Percentiles rank a stretch among this genome's conserved stretches.
phyloP scores from a whole-genome alignment of 805 yeast species.

The Saturnispora serradocipensis region DNA sequence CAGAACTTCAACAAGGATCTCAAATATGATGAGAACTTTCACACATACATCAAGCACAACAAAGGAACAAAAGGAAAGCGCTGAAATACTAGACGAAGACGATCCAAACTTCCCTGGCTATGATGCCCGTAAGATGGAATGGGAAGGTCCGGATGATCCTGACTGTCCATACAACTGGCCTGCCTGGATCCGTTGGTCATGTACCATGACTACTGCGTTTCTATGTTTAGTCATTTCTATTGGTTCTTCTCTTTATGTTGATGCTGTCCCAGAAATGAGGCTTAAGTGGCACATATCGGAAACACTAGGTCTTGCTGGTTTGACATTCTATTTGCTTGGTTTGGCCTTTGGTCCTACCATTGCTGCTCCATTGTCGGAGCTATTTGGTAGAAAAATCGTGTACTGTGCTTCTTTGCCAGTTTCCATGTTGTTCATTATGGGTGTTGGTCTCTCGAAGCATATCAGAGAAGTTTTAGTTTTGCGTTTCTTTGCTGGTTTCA shows the following conservation, averaged over 20 bases:
- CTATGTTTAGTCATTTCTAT: slow-evolving; percentile 62
- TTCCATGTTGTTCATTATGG: slow-evolving; percentile 66
- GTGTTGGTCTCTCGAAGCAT: slow-evolving; percentile 56
- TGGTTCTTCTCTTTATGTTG: slow-evolving; percentile 66
- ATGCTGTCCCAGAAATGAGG: slow-evolving; percentile 50
- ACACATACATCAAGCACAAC: slow-evolving; percentile 9
- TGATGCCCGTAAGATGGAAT: slow-evolving; percentile 36
- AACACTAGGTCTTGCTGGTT: slow-evolving; percentile 56
- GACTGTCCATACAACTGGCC: slow-evolving; percentile 69
- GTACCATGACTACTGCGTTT: slow-evolving; percentile 55
- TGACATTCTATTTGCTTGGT: slow-evolving; percentile 64
- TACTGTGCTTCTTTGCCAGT: slow-evolving; percentile 52
- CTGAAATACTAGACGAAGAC: slow-evolving; percentile 19
- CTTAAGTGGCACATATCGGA: slow-evolving; percentile 42
- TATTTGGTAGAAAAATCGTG: slow-evolving; percentile 56
- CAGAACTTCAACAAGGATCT: slow-evolving; percentile 16
- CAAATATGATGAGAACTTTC: slow-evolving; percentile 15
- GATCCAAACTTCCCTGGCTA: slow-evolving; percentile 19
- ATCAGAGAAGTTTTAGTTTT: slow-evolving; percentile 55
- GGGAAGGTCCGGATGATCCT: slow-evolving; percentile 54
- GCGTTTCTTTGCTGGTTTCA: slow-evolving; percentile 65
- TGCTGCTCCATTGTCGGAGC: slow-evolving; percentile 66
- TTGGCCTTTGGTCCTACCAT: slow-evolving; percentile 61
- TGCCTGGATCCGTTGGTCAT: slow-evolving; percentile 48
- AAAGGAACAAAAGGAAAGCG: slow-evolving; percentile 9